Base-by-base conservation (phyloP, 31 red algal genomes). In the Porphyra umbilicalis region DNA sequence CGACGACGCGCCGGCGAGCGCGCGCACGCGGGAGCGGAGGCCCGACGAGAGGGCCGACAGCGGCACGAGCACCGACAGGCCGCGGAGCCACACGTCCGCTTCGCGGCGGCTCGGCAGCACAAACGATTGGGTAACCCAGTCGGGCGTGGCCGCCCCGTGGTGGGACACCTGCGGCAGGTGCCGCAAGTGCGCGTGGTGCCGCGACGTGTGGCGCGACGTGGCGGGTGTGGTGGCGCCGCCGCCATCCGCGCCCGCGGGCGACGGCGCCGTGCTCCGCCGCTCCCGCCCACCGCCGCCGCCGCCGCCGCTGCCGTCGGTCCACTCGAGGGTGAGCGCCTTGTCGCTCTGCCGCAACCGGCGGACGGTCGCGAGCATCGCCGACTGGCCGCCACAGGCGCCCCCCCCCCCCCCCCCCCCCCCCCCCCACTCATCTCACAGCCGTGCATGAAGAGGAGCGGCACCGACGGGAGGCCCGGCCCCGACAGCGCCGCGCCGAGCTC, bases 1-100 rank as follows among this genome's bases (percentile, higher is more conserved):
- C 7, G 57, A 71, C 57, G 57, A 18, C 11, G 25, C 57, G 25
- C 44, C 44, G 36, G 80, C 67, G 31, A 75, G 76, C 1, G 90
- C 82, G 13, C 57, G 77, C 6, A 92, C 68, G 31, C 34, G 82
- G 8, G 90, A 80, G 36, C 81, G 75, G 35, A 85, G 35, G 57
- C 25, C 25, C 25, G 57, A n/a, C 25, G 57, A 71, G 3, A 71
- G 57, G 25, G 57, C 57, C 20, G 57, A 29, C 20, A 71, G 57
- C 31, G 90, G 90, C 32, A 92, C 85, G 33, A 92, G 76, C 32
- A 85, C 87, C 35, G 81, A 87, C 57, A 92, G 79, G 16, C 84
- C 90, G 46, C 76, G 83, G 36, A 92, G 81, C 90, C 90, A 92
- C 46, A 92, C 46, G 11, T 87, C 84, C 2, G 90, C 90, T 35